A percentile compares a stretch with the other conserved stretches of the same genome.
Conservation (phyloP, 1,284 basidiomycete species). For the Moniliella sp. region DNA sequence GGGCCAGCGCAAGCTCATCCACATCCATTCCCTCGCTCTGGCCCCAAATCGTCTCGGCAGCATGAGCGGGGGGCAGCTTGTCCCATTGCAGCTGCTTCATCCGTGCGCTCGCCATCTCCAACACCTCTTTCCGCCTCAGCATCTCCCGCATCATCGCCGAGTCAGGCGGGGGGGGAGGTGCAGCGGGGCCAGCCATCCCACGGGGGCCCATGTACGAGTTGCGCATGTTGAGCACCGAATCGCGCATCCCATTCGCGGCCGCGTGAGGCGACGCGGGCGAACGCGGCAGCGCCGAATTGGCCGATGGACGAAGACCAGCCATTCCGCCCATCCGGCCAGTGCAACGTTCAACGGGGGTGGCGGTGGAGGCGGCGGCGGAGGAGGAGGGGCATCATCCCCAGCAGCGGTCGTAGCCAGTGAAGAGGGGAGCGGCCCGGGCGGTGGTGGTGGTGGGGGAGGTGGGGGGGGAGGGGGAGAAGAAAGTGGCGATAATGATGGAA, state of each 20-base stretch:
- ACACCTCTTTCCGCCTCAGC: slow-evolving; percentile 51
- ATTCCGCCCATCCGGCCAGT: no score
- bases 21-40: slow-evolving; percentile 10
- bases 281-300: no score
- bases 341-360: no score
- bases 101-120: slow-evolving; percentile 60
- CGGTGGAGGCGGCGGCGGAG: no score
- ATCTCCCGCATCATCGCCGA: slow-evolving; percentile 10
- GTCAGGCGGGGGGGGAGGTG: slow-evolving; percentile 37
- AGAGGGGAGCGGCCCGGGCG: slow-evolving; percentile 3
- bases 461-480: not conserved
- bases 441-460: not conserved
- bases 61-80: slow-evolving; percentile 40
- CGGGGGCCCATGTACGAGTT: slow-evolving; percentile 11
- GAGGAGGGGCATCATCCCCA: no score
- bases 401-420: no score
- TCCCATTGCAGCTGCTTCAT: slow-evolving; percentile 99
- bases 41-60: slow-evolving; percentile 29
- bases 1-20: slow-evolving; percentile 14
- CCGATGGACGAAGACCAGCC: no score
- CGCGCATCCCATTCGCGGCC: no score
- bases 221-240: slow-evolving; percentile 28
- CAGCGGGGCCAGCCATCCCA: slow-evolving; percentile 20
- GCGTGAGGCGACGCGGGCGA: no score
- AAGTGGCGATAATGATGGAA: no score